Base-by-base conservation (phyloP, 352 stramenopile species). In the Globisporangium nodosum region DNA sequence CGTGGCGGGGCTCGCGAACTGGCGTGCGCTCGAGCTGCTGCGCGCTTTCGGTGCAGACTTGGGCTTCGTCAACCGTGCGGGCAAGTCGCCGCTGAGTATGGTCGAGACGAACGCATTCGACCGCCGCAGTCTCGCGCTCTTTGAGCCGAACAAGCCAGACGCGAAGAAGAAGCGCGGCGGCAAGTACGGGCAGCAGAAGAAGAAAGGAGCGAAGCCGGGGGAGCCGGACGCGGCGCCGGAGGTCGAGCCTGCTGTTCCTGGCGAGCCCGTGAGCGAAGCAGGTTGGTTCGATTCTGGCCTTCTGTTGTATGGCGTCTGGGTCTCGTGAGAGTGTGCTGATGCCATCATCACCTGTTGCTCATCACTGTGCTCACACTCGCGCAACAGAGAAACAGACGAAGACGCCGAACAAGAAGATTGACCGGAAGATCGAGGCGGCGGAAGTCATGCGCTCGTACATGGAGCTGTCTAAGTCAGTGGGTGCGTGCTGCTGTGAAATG, bases 71-170 rank as follows among this genome's bases (percentile, higher is more conserved):
- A 84, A 84, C 53, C 64, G 64, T 1, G 45, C 52, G 2, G 74
- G 76, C 8, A 61, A 81, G 39, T 71, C 73, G 33, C 52, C 57
- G 16, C 47, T 90, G 31, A 63, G 68, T n/a, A 56, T 78, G 21
- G 46, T 90, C 16, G 78, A 87, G 52, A 60, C 71, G 40, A 89
- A 89, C 49, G 64, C 76, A 20, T 87, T 87, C 58, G 37, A 55
- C 21, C 56, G 51, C 20, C 56, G 48, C 24, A 56, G 35, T 5
- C 5, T 61, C 3, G 47, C 21, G 21, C 69, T 73, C 33, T 79
- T 68, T 18, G 64, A 74, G 13, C 64, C 75, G 6, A 69, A 70
- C 13, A 46, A 40, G 40, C 24, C 52, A 45, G 45, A 33, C 6
- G 63, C 62, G 49, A 67, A 67, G 16, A 60, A 67, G 35, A 31